phyloP scores from a whole-genome alignment of 805 yeast genomes.

The Yamadazyma sp. region DNA sequence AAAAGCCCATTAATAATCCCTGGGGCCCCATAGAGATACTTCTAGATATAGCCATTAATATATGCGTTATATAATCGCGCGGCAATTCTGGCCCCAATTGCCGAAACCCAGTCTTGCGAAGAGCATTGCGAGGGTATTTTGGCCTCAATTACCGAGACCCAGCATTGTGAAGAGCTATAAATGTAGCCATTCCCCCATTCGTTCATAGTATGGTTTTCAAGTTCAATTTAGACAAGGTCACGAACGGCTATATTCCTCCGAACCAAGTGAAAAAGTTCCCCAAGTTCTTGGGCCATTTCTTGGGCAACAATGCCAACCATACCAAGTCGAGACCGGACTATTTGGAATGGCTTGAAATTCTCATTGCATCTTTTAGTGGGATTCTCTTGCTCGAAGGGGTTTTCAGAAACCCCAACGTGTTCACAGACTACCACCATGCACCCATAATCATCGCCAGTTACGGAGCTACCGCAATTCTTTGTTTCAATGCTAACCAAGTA shows the following conservation, averaged over 20 bases:
- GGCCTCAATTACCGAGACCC: too few relatives aligned
- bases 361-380: constrained; percentile 48
- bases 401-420: constrained; percentile 40
- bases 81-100: too few relatives aligned
- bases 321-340: constrained; percentile 30
- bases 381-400: constrained; percentile 47
- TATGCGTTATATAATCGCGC: too few relatives aligned
- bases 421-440: constrained; percentile 41
- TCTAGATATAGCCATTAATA: too few relatives aligned
- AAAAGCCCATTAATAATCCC: too few relatives aligned
- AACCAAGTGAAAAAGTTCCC: constrained; percentile 34
- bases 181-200: too few relatives aligned
- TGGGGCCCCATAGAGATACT: too few relatives aligned
- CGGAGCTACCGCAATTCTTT: constrained; percentile 63
- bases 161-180: too few relatives aligned
- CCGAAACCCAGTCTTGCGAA: too few relatives aligned
- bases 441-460: constrained; percentile 55
- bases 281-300: constrained; percentile 29
- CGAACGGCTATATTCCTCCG: constrained; percentile 29
- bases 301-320: constrained; percentile 37
- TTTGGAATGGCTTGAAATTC: constrained; percentile 46
- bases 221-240: constrained; percentile 35
- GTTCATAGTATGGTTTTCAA: constrained; percentile 32
- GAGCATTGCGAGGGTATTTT: too few relatives aligned
- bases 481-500: constrained; percentile 53